Percentiles rank a stretch among this genome's conserved stretches.
Evolutionary conservation across 2,329 filamentous ascomycete genomes (phyloP).

Genomic region (Ilyonectria destructans): DNA sequence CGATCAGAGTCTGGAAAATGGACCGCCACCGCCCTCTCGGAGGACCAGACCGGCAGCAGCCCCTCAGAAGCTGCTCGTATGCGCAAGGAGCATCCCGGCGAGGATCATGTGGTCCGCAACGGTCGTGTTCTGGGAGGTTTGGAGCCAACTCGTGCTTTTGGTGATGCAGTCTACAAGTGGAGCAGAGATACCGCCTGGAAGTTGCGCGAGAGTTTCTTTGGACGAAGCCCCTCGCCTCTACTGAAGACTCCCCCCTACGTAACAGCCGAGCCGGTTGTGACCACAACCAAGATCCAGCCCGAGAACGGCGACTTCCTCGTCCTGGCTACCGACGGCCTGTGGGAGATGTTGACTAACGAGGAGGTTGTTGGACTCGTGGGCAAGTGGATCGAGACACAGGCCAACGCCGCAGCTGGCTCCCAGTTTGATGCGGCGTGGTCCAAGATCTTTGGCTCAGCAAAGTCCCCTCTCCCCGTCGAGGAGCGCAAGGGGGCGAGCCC

Average conservation of each 20-base stretch:
- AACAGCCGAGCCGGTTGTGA: constrained; percentile 95
- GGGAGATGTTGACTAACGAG: constrained; percentile 99
- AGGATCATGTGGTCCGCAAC: constrained; percentile 89
- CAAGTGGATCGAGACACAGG: constrained; percentile 93
- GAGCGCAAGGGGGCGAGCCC: constrained; percentile 63
- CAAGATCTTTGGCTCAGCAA: constrained; percentile 70
- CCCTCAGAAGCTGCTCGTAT: constrained; percentile 87
- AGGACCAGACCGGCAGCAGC: constrained; percentile 94
- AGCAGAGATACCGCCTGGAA: constrained; percentile 86
- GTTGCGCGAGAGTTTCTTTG: constrained; percentile 90
- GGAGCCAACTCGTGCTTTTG: constrained; percentile 95
- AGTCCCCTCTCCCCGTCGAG: constrained; percentile 82
- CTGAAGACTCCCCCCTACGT: constrained; percentile 96
- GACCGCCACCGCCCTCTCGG: constrained; percentile 90
- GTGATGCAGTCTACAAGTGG: constrained; percentile 98
- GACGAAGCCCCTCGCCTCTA: constrained; percentile 81
- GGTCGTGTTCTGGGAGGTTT: constrained; percentile 93
- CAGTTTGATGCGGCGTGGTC: constrained; percentile 82
- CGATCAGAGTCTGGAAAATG: constrained; percentile 87
- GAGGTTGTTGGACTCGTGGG: constrained; percentile 97
- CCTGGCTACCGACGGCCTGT: constrained; percentile 95
- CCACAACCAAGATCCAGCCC: constrained; percentile 92
- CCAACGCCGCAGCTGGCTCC: constrained; percentile 65
- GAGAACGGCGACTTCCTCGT: constrained; percentile 95
- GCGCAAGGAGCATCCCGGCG: constrained; percentile 88